phyloP scores from a whole-genome alignment of 1,284 basidiomycete species.

The Sanghuangporus baumii region DNA sequence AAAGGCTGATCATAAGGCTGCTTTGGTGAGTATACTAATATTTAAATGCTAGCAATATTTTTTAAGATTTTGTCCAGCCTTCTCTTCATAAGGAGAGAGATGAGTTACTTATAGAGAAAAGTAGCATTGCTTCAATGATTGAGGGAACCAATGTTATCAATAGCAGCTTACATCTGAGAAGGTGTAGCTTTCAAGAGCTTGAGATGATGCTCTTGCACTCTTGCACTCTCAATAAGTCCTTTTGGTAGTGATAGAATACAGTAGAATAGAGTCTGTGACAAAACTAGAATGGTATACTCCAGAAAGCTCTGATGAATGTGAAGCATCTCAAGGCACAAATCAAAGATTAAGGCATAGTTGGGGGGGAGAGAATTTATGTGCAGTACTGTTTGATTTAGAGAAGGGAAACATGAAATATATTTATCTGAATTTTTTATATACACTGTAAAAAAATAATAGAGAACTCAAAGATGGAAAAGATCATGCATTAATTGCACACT shows the following conservation, averaged over 20 bases:
- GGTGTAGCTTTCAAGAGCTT: too few relatives aligned
- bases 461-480: too few relatives aligned
- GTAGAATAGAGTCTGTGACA: conserved; percentile 52
- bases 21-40: conserved; percentile 38
- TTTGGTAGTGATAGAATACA: conserved; percentile 56
- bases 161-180: conserved; percentile 38
- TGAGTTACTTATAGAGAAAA: conserved; percentile 53
- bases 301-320: conserved; percentile 49
- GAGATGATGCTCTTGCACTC: too few relatives aligned
- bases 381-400: too few relatives aligned
- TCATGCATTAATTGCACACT: too few relatives aligned
- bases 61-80: conserved; percentile 33
- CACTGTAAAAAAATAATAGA: too few relatives aligned
- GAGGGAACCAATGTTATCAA: conserved; percentile 23
- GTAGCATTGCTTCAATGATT: conserved; percentile 31
- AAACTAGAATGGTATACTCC: conserved; percentile 62
- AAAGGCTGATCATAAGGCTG: conserved; percentile 33
- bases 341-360: too few relatives aligned
- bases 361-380: too few relatives aligned
- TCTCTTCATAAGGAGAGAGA: conserved; percentile 56
- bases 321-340: conserved; percentile 65
- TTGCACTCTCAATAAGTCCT: conserved; percentile 57
- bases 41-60: not conserved
- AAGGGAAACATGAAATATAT: too few relatives aligned
- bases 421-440: too few relatives aligned